Percentiles rank a stretch among this genome's conserved stretches.
Conservation (phyloP, 1,139 yeast species). For the Sugiyamaella xylanicola region DNA sequence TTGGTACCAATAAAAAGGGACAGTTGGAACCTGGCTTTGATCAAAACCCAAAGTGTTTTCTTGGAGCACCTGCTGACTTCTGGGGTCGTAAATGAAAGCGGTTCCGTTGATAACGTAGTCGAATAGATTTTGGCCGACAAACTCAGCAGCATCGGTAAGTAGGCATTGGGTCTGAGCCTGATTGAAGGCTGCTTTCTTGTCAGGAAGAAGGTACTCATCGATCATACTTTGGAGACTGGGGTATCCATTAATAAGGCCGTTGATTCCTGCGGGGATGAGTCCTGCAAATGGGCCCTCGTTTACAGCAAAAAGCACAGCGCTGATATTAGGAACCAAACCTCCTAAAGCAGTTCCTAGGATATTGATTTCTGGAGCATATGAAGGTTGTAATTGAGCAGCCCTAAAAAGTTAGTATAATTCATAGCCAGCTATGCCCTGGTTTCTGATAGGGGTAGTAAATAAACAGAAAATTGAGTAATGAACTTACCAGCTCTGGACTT, state of each 20-base stretch:
- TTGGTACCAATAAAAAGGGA: conserved; percentile 36
- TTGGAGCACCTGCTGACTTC: conserved; percentile 21
- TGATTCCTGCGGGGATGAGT: conserved; percentile 35
- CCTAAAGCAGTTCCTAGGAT: conserved; percentile 32
- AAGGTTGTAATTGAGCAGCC: conserved; percentile 38
- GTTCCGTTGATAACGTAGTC: conserved; percentile 28
- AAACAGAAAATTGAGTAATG: too few relatives aligned
- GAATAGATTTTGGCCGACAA: conserved; percentile 29
- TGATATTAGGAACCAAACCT: conserved; percentile 30
- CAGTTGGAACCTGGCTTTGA: conserved; percentile 27
- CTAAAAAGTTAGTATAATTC: conserved; percentile 21
- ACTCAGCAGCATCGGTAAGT: conserved; percentile 27
- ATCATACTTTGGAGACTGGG: conserved; percentile 28
- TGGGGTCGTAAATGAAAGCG: conserved; percentile 23
- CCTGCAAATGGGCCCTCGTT: conserved; percentile 33
- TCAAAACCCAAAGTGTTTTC: conserved; percentile 29
- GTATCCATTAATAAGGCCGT: conserved; percentile 38
- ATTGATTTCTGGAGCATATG: conserved; percentile 38
- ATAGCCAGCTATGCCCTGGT: too few relatives aligned
- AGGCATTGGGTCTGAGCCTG: conserved; percentile 26
- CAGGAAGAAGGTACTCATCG: conserved; percentile 18
- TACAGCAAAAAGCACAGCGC: conserved; percentile 26
- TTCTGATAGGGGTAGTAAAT: too few relatives aligned
- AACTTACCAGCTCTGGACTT: conserved; percentile 6
- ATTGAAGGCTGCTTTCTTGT: conserved; percentile 22